Evolutionary conservation across 163 green algal species (phyloP).

Genomic region (Smithsoniella earleae): DNA sequence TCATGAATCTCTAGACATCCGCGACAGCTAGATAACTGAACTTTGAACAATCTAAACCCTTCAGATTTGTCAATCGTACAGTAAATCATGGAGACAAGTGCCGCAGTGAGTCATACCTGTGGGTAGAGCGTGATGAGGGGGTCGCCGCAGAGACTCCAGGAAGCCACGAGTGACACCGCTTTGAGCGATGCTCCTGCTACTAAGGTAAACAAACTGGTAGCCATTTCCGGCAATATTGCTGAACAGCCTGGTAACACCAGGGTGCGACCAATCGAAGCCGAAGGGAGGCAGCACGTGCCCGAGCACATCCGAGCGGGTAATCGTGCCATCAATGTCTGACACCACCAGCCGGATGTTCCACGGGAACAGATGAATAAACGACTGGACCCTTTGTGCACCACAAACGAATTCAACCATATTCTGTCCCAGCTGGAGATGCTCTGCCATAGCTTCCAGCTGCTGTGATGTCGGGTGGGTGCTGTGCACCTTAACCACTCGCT

Average conservation of each 20-base stretch:
- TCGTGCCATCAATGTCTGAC: constrained; percentile 89
- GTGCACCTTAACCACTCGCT: neutral
- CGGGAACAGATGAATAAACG: constrained; percentile 48
- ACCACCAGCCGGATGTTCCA: constrained; percentile 75
- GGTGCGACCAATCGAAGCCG: constrained; percentile 80
- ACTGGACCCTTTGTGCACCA: constrained; percentile 48
- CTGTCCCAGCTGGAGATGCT: constrained; percentile 48
- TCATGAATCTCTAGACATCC: too few species aligned
- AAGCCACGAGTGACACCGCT: constrained; percentile 81
- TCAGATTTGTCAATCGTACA: too few species aligned
- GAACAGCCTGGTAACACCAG: constrained; percentile 71
- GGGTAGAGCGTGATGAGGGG: constrained; percentile 57
- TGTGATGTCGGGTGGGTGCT: constrained; percentile 49
- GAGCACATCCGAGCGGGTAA: constrained; percentile 75
- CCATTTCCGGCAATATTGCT: constrained; percentile 68
- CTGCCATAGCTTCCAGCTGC: constrained; percentile 50
- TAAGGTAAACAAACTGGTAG: constrained; percentile 87
- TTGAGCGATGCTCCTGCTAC: constrained; percentile 75
- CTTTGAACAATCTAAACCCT: too few species aligned
- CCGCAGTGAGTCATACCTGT: constrained; percentile 30
- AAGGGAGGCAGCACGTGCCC: constrained; percentile 79
- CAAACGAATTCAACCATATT: constrained; percentile 66
- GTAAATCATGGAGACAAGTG: neutral
- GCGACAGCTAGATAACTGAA: too few species aligned
- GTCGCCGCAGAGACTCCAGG: constrained; percentile 72